These are phyloP conservation scores for Leccinum pachyderme DNA, from an alignment of 1,284 basidiomycete genomes.

Conservation along the genomic window DNA sequence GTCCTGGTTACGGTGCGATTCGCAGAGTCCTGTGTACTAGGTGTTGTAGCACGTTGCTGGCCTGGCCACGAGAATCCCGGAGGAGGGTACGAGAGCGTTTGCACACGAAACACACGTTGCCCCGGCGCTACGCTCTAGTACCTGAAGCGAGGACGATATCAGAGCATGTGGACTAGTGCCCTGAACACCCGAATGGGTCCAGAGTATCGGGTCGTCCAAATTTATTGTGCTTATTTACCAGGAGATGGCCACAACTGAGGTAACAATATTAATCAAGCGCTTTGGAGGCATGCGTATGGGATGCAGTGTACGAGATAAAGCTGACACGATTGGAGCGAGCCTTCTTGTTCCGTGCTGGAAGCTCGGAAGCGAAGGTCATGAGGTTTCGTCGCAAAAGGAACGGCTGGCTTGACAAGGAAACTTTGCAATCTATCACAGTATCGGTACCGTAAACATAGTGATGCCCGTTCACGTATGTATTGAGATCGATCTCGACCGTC, in stretches of 20 bases:
- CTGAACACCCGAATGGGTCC: background rate
- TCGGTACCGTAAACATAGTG: constrained; percentile 34
- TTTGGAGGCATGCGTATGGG: background rate
- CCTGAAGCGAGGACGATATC: constrained; percentile 1
- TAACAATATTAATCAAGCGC: constrained; percentile 1
- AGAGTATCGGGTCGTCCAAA: background rate
- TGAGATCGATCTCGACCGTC: constrained; percentile 24
- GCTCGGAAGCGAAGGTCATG: constrained; percentile 25
- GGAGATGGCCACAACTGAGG: constrained; percentile 9
- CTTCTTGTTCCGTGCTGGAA: constrained; percentile 26
- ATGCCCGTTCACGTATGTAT: constrained; percentile 27
- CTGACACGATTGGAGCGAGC: constrained; percentile 21
- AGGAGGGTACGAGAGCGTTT: constrained; percentile 5
- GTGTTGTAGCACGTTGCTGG: constrained; percentile 8
- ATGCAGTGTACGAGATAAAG: constrained; percentile 8
- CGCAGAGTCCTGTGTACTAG: constrained; percentile 16
- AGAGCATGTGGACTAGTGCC: background rate
- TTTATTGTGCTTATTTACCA: constrained; percentile 8
- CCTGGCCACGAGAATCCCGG: constrained; percentile 6
- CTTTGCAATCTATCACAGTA: constrained; percentile 25
- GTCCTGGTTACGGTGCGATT: constrained; percentile 22
- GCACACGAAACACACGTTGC: constrained; percentile 23
- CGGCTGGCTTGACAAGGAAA: constrained; percentile 13
- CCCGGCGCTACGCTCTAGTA: background rate
- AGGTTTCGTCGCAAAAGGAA: constrained; percentile 22